Evolutionary conservation across 345 rosid species (phyloP), one percentile per base, ranked within the genome.

Genomic region (Abelmoschus esculentus): DNA sequence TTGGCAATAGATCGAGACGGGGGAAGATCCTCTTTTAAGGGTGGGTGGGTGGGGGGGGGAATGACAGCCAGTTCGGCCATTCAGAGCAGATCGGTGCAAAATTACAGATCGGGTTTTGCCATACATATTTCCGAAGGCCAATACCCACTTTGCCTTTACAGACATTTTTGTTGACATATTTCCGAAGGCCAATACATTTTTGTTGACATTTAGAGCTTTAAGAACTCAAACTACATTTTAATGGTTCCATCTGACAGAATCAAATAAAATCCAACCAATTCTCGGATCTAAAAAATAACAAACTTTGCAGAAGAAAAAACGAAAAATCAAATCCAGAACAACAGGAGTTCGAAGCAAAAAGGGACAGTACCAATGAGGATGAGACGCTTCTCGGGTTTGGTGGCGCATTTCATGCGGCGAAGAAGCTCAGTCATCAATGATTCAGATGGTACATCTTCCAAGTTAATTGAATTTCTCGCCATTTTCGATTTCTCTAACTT

Each of bases 351-450:
- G n/a, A n/a, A n/a, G n/a, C n/a, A 11, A 7, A 28, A 42, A 32
- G 31, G 17, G n/a, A n/a, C 47, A 3, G 6, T 32, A 34, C 98
- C 98, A 44, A 93, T 76, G 83, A 93, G 89, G 69, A 93, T 82
- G 86, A 93, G 92, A 73, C 96, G 97, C 76, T 89, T 91, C 73
- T 93, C 97, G 44, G 98, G 95, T 54, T 88, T 89, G 74, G 95
- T 18, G 67, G 96, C 79, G 78, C 98, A 93, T 71, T 83, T 88
- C 92, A 93, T 79, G 67, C 98, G 97, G 67, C 95, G 98, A 73
- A 93, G 96, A 72, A 93, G 92, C 85, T 93, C 97, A 28, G 81
- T 78, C 95, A 87, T 89, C 78, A 93, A 93, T 83, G 89, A 81
- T 40, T 84, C 81, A 2, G 96, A 85, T 12, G 87, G 88, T 46